Evolutionary conservation across 2,329 filamentous ascomycete species (phyloP).

Genomic region (Coniochaeta sp.): DNA sequence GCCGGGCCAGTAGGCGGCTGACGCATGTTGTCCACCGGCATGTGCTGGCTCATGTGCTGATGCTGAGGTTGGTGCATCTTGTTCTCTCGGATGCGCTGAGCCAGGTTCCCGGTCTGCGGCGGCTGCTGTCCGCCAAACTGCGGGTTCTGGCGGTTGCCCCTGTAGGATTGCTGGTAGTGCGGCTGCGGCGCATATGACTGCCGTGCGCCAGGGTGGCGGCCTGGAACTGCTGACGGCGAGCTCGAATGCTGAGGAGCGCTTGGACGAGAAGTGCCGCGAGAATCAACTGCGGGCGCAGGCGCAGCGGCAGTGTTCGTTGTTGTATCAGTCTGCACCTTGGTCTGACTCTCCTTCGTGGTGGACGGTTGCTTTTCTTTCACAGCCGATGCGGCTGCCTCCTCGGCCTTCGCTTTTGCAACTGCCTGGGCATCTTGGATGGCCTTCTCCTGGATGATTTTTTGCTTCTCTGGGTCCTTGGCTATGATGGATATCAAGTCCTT

Average conservation of each 20-base stretch:
- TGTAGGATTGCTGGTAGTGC: constrained; percentile 36
- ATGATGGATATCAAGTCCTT: constrained; percentile 89
- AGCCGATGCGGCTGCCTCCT: constrained; percentile 32
- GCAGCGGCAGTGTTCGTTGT: constrained; percentile 9
- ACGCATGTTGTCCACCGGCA: constrained; percentile 58
- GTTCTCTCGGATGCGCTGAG: constrained; percentile 44
- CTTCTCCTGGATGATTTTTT: constrained; percentile 61
- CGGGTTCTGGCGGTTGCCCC: constrained; percentile 36
- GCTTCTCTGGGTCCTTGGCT: constrained; percentile 91
- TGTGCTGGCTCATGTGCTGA: constrained; percentile 32
- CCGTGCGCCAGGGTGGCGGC: constrained; percentile 40
- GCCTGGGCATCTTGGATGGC: not conserved
- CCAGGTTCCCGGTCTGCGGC: constrained; percentile 36
- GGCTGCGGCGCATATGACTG: constrained; percentile 38
- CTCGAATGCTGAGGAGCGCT: constrained; percentile 24
- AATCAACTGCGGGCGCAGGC: constrained; percentile 9
- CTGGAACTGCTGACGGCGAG: constrained; percentile 20
- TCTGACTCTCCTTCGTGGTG: constrained; percentile 33
- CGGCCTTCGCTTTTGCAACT: constrained; percentile 68
- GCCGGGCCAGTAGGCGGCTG: constrained; percentile 68
- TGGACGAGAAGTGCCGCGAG: constrained; percentile 18
- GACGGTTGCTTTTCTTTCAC: constrained; percentile 46
- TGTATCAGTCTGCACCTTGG: constrained; percentile 23
- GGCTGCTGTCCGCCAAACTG: constrained; percentile 32
- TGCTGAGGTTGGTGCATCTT: constrained; percentile 33